phyloP scores from a whole-genome alignment of 2,329 filamentous ascomycete species.

The Colletotrichum limetticola region DNA sequence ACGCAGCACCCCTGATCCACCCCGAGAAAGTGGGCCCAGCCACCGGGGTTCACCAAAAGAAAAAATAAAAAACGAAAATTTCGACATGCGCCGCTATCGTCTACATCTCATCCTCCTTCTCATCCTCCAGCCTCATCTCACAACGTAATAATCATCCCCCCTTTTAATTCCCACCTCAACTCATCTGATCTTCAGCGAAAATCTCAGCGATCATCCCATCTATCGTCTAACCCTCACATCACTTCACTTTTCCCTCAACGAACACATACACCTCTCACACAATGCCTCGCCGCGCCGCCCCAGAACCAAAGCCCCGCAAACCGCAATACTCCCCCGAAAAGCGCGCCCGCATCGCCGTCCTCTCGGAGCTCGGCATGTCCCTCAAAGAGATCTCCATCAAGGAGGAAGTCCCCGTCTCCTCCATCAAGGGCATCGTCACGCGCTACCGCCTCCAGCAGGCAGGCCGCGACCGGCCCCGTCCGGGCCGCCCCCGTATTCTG shows the following conservation, averaged over 20 bases:
- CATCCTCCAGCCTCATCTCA: slow-evolving; percentile 8
- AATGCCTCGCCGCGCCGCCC: slow-evolving; percentile 34
- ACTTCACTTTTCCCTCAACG: not conserved
- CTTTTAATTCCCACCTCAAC: slow-evolving; percentile 1
- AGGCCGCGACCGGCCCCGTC: slow-evolving; percentile 30
- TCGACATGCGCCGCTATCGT: slow-evolving; percentile 7
- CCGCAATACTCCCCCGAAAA: slow-evolving; percentile 35
- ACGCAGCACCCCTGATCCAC: slow-evolving; percentile 31
- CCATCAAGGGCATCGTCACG: slow-evolving; percentile 35
- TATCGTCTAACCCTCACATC: not conserved
- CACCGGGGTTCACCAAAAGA: slow-evolving; percentile 17
- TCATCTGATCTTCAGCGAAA: slow-evolving; percentile 2
- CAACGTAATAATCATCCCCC: not conserved
- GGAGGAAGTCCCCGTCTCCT: slow-evolving; percentile 33
- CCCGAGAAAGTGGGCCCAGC: slow-evolving; percentile 31
- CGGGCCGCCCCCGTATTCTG: slow-evolving; percentile 30
- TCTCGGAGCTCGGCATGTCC: slow-evolving; percentile 34
- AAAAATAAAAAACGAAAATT: slow-evolving; percentile 32
- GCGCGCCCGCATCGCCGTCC: slow-evolving; percentile 33
- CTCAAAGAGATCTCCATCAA: slow-evolving; percentile 34
- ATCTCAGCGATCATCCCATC: not conserved
- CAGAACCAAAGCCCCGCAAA: slow-evolving; percentile 33
- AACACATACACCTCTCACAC: not conserved
- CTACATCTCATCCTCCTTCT: slow-evolving; percentile 5
- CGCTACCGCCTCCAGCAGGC: slow-evolving; percentile 34